phyloP scores from a whole-genome alignment of 352 stramenopile species.

The Phytopythium montanum region DNA sequence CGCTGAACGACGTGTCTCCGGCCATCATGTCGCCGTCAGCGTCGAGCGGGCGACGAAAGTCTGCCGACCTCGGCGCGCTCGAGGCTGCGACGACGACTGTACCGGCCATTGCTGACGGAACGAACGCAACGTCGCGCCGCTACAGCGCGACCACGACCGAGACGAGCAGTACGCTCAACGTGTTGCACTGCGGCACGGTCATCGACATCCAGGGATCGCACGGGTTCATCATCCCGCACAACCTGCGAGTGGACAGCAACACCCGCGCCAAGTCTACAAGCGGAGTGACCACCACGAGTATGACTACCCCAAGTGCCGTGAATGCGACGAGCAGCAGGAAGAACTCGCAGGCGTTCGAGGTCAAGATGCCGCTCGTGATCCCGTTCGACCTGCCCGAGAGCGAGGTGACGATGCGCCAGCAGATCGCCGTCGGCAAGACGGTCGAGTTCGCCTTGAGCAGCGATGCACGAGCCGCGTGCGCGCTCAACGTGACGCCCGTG shows the following conservation, averaged over 20 bases:
- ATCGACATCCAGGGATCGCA: conserved; percentile 76
- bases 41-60: conserved; percentile 20
- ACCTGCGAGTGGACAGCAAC: conserved; percentile 37
- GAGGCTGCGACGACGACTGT: conserved; percentile 16
- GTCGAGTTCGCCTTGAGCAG: conserved; percentile 60
- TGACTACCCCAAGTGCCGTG: not conserved
- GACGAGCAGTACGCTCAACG: conserved; percentile 49
- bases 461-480: conserved; percentile 29
- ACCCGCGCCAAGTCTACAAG: conserved; percentile 13
- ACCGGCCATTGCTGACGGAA: not conserved
- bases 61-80: conserved; percentile 26
- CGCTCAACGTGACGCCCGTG: conserved; percentile 60
- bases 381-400: conserved; percentile 59
- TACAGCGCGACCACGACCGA: conserved; percentile 22
- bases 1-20: conserved; percentile 44
- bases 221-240: conserved; percentile 76
- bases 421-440: conserved; percentile 61
- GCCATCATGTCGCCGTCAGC: conserved; percentile 20
- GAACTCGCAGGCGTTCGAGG: conserved; percentile 13
- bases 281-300: conserved; percentile 3
- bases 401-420: conserved; percentile 29
- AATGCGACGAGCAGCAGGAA: conserved; percentile 10
- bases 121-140: not conserved
- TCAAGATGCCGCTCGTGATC: conserved; percentile 64
- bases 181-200: conserved; percentile 71